Evolutionary conservation across 2,329 filamentous ascomycete genomes (phyloP), one percentile per base, ranked within the genome.

Genomic region (Trichoderma polysporum): DNA sequence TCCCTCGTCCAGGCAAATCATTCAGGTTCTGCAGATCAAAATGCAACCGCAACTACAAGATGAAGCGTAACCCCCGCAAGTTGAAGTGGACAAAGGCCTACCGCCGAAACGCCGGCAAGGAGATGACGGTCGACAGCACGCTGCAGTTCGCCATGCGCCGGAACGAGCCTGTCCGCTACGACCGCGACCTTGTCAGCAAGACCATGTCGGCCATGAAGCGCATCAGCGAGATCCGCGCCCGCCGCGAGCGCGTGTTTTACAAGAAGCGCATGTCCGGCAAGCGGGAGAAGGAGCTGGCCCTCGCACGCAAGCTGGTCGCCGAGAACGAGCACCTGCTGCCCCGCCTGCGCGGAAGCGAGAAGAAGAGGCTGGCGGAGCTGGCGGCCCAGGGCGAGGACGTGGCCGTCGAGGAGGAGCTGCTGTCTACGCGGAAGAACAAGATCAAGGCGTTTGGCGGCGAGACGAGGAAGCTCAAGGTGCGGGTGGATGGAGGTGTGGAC

Each of bases 31-130:
- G 86, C 76, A 79, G 84, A 66, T 84, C 79, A 73, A 85, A 88
- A 79, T 88, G 86, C 78, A 85, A 86, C 77, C 83, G 83, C 74
- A 90, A 89, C 79, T 97, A 96, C 88, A 95, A 96, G 83, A 97
- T 97, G 92, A 97, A 97, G 91, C 90, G 95, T 72, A 97, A 98
- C 82, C 94, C 94, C 39, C 90, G 94, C 78, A 97, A 97, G 81
- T 88, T 98, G 74, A 95, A 93, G 81, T 97, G 94, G 95, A 97
- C 94, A 70, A 97, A 97, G 85, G 89, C 92, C 61, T 94, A 94
- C 86, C 91, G 93, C 76, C 90, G 90, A 77, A 78, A 78, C 19
- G 90, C 91, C 67, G 92, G 92, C 82, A 96, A 93, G 83, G 86
- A 89, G 77, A 88, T 97, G 92, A 91, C 92, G 66, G 94, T 98